Evolutionary conservation across 345 rosid genomes (phyloP), one percentile per base, ranked within the genome.

Genomic region (Gossypium mustelinum): DNA sequence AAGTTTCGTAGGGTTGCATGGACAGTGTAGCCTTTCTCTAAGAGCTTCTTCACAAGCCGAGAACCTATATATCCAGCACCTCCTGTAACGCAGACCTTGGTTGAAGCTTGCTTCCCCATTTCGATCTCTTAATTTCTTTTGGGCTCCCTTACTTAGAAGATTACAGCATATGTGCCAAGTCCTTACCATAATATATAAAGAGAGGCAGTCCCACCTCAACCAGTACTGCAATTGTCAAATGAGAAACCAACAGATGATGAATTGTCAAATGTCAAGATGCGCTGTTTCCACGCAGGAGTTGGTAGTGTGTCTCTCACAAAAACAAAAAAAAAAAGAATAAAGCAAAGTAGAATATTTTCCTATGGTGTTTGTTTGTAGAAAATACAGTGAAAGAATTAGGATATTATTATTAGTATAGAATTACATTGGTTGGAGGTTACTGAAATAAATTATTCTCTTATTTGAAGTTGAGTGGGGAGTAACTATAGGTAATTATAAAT

Each of bases 81-180:
- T 27, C 85, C 85, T 1, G 87, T 79, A 9, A 84, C 83, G 68
- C 87, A 84, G 5, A 84, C 87, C 70, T 79, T 79, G 1, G 1
- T 17, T 3, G 16, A 14, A 14, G 56, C 11, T 68, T 27, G 24
- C 34, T 17, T 54, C 55, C n/a, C 77, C 77, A 75, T 75, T 75
- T 45, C 39, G 75, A 72, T 48, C 13, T 25, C 34, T 67, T 45
- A n/a, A 52, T 4, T 17, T 47, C n/a, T 45, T 44, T 45, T 4
- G 13, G 5, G 24, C n/a, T 7, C 5, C 10, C 17, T 5, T 14
- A 5, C 20, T 34, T 63, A 34, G 67, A 25, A 59, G 39, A 24
- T 20, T 1, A 11, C 7, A 1, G 17, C 11, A 45, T 45, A 8
- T 45, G 48, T 45, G 11, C 11, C 48, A 11, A 45, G 9, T 4